Evolutionary conservation across 73 alveolate species (phyloP).

Genomic region (Stentor coeruleus): DNA sequence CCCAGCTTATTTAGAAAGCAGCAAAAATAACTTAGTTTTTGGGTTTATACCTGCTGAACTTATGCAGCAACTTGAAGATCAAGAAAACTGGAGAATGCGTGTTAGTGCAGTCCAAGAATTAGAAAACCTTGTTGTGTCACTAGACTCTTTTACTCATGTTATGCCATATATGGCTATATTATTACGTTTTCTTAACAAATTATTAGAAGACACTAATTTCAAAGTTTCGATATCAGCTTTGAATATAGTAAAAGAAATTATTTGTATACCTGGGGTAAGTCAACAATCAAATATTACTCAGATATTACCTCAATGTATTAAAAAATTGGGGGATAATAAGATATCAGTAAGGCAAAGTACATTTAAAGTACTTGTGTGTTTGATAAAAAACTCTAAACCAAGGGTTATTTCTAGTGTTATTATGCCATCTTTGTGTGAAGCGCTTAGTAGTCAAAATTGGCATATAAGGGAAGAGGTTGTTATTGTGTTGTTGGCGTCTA

Average conservation of each 20-base stretch:
- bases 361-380: slow-evolving; percentile 5
- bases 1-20: neutral
- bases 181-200: neutral
- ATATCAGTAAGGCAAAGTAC: slow-evolving; percentile 26
- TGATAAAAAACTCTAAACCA: neutral
- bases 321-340: slow-evolving; percentile 26
- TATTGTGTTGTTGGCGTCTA: neutral
- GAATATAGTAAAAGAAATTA: neutral
- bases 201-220: slow-evolving; percentile 20
- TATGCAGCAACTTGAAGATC: slow-evolving; percentile 24
- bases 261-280: slow-evolving; percentile 17
- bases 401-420: neutral
- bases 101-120: slow-evolving; percentile 22
- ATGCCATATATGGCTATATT: slow-evolving; percentile 14
- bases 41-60: slow-evolving; percentile 26
- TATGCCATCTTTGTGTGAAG: neutral
- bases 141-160: neutral
- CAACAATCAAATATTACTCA: slow-evolving; percentile 15
- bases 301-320: neutral
- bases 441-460: slow-evolving; percentile 18
- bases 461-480: slow-evolving; percentile 14
- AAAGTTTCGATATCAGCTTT: neutral
- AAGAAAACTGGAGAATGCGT: slow-evolving; percentile 2
- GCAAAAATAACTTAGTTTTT: slow-evolving; percentile 17
- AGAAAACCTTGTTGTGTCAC: slow-evolving; percentile 21